These are phyloP conservation scores for Daldinia decipiens DNA, from an alignment of 495 filamentous ascomycete species.

Conservation along the genomic window DNA sequence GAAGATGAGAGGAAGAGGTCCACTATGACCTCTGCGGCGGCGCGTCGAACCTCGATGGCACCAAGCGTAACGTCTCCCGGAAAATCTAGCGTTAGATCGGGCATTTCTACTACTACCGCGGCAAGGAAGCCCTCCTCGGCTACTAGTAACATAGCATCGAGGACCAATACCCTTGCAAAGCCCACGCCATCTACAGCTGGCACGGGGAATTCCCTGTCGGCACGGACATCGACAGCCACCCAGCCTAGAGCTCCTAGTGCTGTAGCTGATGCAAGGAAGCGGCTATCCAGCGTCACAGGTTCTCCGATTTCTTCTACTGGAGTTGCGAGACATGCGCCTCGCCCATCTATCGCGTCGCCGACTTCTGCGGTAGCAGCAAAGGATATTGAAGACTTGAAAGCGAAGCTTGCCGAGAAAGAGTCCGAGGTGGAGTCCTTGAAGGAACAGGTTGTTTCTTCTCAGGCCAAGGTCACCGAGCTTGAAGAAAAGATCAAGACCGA, in stretches of 20 bases:
- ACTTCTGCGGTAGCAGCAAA: slow-evolving; percentile 53
- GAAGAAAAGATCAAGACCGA: slow-evolving; percentile 51
- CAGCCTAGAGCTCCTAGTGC: slow-evolving; percentile 50
- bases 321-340: slow-evolving; percentile 48
- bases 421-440: slow-evolving; percentile 58
- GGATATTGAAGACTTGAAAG: slow-evolving; percentile 63
- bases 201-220: slow-evolving; percentile 41
- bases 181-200: slow-evolving; percentile 44
- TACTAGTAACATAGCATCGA: slow-evolving; percentile 46
- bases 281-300: slow-evolving; percentile 54
- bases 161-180: slow-evolving; percentile 44
- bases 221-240: slow-evolving; percentile 42
- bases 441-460: slow-evolving; percentile 51
- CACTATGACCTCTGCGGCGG: slow-evolving; percentile 50
- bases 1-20: slow-evolving; percentile 60
- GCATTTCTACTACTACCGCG: slow-evolving; percentile 50
- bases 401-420: slow-evolving; percentile 61
- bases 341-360: slow-evolving; percentile 53
- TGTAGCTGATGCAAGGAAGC: slow-evolving; percentile 60
- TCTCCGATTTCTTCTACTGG: slow-evolving; percentile 39
- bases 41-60: slow-evolving; percentile 55
- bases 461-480: slow-evolving; percentile 56
- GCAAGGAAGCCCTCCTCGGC: slow-evolving; percentile 54
- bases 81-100: slow-evolving; percentile 50
- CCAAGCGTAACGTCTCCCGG: slow-evolving; percentile 52